phyloP scores from a whole-genome alignment of 2,329 filamentous ascomycete genomes.

The Tolypocladium ovalisporum region DNA sequence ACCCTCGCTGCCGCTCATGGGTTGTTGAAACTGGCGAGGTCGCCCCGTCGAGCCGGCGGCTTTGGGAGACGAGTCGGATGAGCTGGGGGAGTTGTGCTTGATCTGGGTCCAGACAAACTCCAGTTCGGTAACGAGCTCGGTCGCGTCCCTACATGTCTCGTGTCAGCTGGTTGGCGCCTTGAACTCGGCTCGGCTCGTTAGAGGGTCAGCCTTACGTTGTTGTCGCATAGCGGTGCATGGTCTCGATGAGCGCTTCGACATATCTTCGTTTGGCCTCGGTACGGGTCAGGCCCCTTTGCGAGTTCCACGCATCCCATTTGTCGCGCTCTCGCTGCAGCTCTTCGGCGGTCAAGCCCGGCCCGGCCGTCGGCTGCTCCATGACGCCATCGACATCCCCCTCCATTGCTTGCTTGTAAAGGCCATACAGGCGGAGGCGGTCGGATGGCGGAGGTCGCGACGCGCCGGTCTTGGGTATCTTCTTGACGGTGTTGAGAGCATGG shows the following conservation, averaged over 20 bases:
- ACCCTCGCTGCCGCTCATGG: constrained; percentile 36
- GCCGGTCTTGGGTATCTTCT: constrained; percentile 91
- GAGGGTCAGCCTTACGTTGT: constrained; percentile 48
- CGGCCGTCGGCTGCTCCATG: constrained; percentile 65
- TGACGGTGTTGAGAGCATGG: constrained; percentile 96
- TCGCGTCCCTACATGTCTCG: constrained; percentile 49
- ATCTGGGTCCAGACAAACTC: constrained; percentile 99
- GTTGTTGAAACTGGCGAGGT: constrained; percentile 34
- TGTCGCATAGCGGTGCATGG: constrained; percentile 92
- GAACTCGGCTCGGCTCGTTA: not conserved
- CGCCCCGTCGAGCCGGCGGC: constrained; percentile 20
- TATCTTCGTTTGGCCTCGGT: constrained; percentile 93
- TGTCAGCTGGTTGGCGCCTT: not conserved
- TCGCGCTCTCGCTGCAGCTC: constrained; percentile 49
- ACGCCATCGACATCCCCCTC: constrained; percentile 93
- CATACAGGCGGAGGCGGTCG: constrained; percentile 87
- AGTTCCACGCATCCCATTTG: constrained; percentile 93
- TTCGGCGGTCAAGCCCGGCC: constrained; percentile 34
- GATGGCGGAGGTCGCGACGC: constrained; percentile 75
- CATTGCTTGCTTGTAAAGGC: constrained; percentile 98
- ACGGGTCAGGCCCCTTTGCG: constrained; percentile 68
- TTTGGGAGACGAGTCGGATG: constrained; percentile 46
- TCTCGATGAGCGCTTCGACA: constrained; percentile 87
- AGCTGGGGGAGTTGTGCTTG: constrained; percentile 67
- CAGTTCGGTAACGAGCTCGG: constrained; percentile 83